A percentile compares a stretch with the other conserved stretches of the same genome.
Evolutionary conservation across 1,139 yeast genomes (phyloP).

Genomic region (Hansenula sp.): DNA sequence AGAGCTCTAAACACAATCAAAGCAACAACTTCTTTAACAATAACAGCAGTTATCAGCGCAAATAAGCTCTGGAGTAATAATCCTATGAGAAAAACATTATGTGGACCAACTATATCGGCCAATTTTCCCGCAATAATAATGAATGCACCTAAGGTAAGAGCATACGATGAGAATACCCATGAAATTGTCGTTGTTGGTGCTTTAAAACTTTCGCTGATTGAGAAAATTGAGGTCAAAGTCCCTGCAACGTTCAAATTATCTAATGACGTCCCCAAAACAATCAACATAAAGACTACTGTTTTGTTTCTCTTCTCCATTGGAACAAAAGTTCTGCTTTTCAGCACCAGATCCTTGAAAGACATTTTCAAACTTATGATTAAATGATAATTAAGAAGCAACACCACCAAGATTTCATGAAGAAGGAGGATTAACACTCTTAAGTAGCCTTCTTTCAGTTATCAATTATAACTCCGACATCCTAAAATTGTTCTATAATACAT

Average conservation of each 20-base stretch:
- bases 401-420: no score
- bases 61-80: slow-evolving; percentile 19
- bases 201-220: background rate
- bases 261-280: background rate
- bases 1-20: slow-evolving; percentile 33
- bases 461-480: no score
- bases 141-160: slow-evolving; percentile 29
- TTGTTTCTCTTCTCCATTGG: background rate
- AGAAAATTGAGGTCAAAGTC: background rate
- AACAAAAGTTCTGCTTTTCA: no score
- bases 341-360: no score
- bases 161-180: slow-evolving; percentile 31
- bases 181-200: slow-evolving; percentile 6
- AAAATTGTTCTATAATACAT: no score
- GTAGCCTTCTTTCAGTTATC: no score
- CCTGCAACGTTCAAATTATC: background rate
- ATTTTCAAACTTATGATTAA: no score
- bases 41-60: slow-evolving; percentile 24
- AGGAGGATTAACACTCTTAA: no score
- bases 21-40: slow-evolving; percentile 23
- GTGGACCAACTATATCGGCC: slow-evolving; percentile 28
- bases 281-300: background rate
- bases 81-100: slow-evolving; percentile 18
- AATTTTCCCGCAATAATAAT: slow-evolving; percentile 28
- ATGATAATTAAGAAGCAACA: no score